Percentiles rank a stretch among this genome's conserved stretches.
Evolutionary conservation across 2,329 filamentous ascomycete species (phyloP).

Genomic region (Neofusicoccum ribis): DNA sequence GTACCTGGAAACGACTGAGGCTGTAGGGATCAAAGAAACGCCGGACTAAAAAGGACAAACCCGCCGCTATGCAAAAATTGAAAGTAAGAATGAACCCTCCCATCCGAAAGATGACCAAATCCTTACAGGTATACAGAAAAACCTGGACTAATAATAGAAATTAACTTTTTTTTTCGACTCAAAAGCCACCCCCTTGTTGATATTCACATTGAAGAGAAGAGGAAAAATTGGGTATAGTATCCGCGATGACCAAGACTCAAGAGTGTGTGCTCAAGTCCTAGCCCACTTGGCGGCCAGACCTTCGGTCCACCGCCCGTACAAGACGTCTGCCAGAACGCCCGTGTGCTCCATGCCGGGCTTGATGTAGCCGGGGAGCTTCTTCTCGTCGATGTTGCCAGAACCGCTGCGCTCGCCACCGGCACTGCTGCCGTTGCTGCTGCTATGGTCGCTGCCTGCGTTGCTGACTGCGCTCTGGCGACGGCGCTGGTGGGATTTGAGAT

Average conservation of each 20-base stretch:
- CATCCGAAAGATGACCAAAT: not conserved
- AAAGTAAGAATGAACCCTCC: too few relatives aligned
- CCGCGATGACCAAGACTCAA: too few relatives aligned
- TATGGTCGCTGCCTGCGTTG: constrained; percentile 18
- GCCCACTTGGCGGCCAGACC: constrained; percentile 63
- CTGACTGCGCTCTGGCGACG: constrained; percentile 49
- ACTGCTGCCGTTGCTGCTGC: constrained; percentile 14
- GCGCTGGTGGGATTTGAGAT: constrained; percentile 69
- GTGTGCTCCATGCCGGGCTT: constrained; percentile 86
- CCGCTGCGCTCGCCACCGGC: not conserved
- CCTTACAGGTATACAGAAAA: constrained; percentile 2
- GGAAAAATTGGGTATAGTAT: not conserved
- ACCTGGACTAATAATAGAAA: not conserved
- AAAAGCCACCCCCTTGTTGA: not conserved
- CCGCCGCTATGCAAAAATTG: constrained; percentile 7
- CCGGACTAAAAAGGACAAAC: not conserved
- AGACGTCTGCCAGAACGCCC: constrained; percentile 82
- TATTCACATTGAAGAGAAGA: constrained; percentile 6
- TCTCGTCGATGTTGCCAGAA: constrained; percentile 47
- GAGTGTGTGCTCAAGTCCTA: constrained; percentile 19
- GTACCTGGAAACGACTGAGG: not conserved
- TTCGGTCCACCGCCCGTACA: constrained; percentile 89
- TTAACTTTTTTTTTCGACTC: not conserved
- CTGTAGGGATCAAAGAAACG: not conserved
- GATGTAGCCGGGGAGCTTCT: constrained; percentile 58